These are phyloP conservation scores for Thalia dealbata DNA, from an alignment of 176 grass and related monocot species.

Conservation along the genomic window DNA sequence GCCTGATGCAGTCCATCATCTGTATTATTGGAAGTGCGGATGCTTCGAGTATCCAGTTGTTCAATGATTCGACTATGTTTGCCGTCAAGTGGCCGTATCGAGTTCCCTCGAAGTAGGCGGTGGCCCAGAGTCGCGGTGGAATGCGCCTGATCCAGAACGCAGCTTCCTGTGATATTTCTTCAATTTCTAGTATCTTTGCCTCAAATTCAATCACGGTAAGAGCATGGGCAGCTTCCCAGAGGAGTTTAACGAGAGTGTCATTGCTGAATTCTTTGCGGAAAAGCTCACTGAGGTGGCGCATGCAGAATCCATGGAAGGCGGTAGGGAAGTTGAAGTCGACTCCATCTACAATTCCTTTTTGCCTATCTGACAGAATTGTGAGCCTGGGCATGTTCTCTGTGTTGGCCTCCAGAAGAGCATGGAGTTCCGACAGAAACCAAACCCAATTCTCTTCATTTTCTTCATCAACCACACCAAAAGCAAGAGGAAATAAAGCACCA, in stretches of 20 bases:
- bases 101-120: constrained; percentile 89
- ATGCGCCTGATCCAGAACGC: constrained; percentile 68
- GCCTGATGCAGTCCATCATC: constrained; percentile 89
- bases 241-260: constrained; percentile 54
- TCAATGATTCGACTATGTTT: constrained; percentile 58
- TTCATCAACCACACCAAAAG: constrained; percentile 94
- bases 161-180: constrained; percentile 74
- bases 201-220: constrained; percentile 86
- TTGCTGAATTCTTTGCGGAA: constrained; percentile 92
- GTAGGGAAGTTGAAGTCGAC: constrained; percentile 98
- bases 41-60: constrained; percentile 80
- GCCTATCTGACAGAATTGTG: constrained; percentile 79
- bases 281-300: constrained; percentile 73
- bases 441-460: constrained; percentile 92
- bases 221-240: constrained; percentile 93
- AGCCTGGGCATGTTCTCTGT: constrained; percentile 96
- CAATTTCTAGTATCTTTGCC: constrained; percentile 83
- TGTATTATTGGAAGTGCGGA: constrained; percentile 78
- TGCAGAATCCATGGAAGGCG: constrained; percentile 89
- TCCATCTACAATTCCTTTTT: constrained; percentile 81
- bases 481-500: constrained; percentile 80
- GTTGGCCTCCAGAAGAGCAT: constrained; percentile 75
- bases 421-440: constrained; percentile 91
- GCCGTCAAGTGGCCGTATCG: constrained; percentile 86
- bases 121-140: constrained; percentile 77